Base-by-base conservation (phyloP, 2,329 filamentous ascomycete species). In the Proliferodiscus dingleyae region DNA sequence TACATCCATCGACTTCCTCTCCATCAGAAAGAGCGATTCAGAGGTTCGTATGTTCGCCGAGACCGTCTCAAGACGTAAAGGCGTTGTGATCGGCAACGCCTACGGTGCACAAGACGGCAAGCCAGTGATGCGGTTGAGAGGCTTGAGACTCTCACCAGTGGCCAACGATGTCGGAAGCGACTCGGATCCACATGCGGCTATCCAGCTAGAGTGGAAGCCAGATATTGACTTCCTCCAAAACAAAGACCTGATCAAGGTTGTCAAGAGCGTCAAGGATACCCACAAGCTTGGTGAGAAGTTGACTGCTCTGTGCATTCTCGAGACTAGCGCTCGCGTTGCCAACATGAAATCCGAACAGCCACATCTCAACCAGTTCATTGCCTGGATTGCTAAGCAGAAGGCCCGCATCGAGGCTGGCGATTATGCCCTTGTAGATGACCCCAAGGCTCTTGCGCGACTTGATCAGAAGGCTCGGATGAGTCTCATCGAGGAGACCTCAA, bases 151-250 rank as follows among this genome's bases (percentile, higher is more conserved):
- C n/a, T 48, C 49, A 10, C 42, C 38, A 1, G 33, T 51, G 5
- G 49, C 42, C 11, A 43, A 38, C 8, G 42, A 39, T 10, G 36
- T 34, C 23, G 16, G 15, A 10, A 16, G 21, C 2, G 38, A 51
- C 29, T 10, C 21, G 1, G 43, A 53, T 30, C 36, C 40, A 3
- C 41, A 46, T 39, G 48, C 51, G 13, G 51, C 47, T 21, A 51
- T 44, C 15, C 37, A 46, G 19, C 42, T 55, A 4, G 41, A 53
- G 10, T 55, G 52, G 52, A 41, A 46, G 26, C 41, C 44, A 7
- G 49, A 56, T 38, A 36, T 54, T 11, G 49, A 56, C 37, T 50
- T 54, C 30, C 22, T 52, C 7, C 37, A 48, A 21, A 15, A 39
- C 2, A 37, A 21, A 15, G 37, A 43, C 15, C 36, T 56, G 23